Percentiles rank a stretch among this genome's conserved stretches.
These are phyloP conservation scores for Phytophthora tubulina DNA, from an alignment of 352 stramenopile species.

Conservation along the genomic window DNA sequence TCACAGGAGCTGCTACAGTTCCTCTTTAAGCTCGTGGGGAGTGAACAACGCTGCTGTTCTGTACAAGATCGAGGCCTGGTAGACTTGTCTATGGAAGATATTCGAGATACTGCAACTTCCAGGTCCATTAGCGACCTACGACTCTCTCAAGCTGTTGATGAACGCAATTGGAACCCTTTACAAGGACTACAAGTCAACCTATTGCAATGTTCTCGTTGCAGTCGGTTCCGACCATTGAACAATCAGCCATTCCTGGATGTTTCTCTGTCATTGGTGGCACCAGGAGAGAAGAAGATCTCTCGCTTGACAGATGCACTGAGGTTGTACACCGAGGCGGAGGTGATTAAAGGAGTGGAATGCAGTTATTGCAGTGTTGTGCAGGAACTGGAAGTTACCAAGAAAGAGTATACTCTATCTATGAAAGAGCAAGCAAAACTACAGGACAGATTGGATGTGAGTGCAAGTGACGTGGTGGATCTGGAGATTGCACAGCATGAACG, in stretches of 20 bases:
- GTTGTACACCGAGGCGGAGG: constrained; percentile 73
- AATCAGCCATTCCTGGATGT: constrained; percentile 86
- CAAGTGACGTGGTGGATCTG: constrained; percentile 46
- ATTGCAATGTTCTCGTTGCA: constrained; percentile 77
- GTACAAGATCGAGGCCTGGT: constrained; percentile 65
- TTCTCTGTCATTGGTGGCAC: constrained; percentile 71
- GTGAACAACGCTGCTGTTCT: constrained; percentile 63
- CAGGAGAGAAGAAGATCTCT: constrained; percentile 44
- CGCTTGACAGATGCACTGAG: constrained; percentile 67
- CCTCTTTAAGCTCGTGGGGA: constrained; percentile 83
- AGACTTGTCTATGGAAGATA: constrained; percentile 47
- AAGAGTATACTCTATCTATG: constrained; percentile 37
- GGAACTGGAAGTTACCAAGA: constrained; percentile 56
- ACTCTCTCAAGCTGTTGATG: constrained; percentile 70
- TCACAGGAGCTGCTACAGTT: constrained; percentile 89
- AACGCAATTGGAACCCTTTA: constrained; percentile 79
- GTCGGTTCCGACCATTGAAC: constrained; percentile 70
- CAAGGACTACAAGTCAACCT: constrained; percentile 85
- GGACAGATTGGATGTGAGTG: not conserved
- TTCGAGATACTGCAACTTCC: constrained; percentile 7
- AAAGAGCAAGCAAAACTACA: constrained; percentile 29
- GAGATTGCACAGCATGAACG: constrained; percentile 71
- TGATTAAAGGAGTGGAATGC: constrained; percentile 82
- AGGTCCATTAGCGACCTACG: constrained; percentile 78
- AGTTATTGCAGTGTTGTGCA: constrained; percentile 71